Percentiles rank a stretch among this genome's conserved stretches.
Conservation (phyloP, 2,329 filamentous ascomycete genomes). For the Ilyonectria sp. region DNA sequence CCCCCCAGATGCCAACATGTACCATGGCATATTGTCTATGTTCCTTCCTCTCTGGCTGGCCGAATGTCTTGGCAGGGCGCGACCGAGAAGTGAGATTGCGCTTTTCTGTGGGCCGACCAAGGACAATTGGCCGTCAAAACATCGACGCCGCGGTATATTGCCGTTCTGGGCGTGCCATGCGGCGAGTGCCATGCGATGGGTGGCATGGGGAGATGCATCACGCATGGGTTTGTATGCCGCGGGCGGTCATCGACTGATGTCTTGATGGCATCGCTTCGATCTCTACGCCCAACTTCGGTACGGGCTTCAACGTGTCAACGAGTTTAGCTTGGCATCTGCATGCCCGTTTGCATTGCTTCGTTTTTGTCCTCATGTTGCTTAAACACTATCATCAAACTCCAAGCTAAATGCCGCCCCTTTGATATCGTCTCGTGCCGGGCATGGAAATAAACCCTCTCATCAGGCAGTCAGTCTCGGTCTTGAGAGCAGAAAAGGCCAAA, state of each 20-base stretch:
- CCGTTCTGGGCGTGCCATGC: not conserved
- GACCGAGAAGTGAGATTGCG: constrained; percentile 7
- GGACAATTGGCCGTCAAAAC: not conserved
- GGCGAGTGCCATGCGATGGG: not conserved
- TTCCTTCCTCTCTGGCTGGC: constrained; percentile 11
- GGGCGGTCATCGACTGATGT: constrained; percentile 4
- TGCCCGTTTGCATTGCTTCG: constrained; percentile 1
- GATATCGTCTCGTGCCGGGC: constrained; percentile 9
- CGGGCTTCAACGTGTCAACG: not conserved
- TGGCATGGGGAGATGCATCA: constrained; percentile 5
- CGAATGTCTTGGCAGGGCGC: constrained; percentile 9
- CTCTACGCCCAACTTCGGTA: not conserved
- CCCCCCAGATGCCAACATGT: constrained; percentile 20
- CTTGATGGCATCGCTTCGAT: not conserved
- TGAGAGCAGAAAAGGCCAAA: constrained; percentile 26
- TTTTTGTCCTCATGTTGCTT: not conserved
- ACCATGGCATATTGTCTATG: constrained; percentile 21
- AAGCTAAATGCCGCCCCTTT: constrained; percentile 21
- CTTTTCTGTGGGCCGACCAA: constrained; percentile 4
- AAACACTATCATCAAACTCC: constrained; percentile 28
- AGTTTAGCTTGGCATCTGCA: constrained; percentile 4
- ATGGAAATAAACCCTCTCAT: constrained; percentile 7
- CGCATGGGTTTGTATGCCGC: not conserved
- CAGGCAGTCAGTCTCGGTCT: constrained; percentile 27
- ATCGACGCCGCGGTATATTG: not conserved